These are phyloP conservation scores for Psilocybe subaeruginosa DNA, from an alignment of 768 basidiomycete species.

Conservation along the genomic window DNA sequence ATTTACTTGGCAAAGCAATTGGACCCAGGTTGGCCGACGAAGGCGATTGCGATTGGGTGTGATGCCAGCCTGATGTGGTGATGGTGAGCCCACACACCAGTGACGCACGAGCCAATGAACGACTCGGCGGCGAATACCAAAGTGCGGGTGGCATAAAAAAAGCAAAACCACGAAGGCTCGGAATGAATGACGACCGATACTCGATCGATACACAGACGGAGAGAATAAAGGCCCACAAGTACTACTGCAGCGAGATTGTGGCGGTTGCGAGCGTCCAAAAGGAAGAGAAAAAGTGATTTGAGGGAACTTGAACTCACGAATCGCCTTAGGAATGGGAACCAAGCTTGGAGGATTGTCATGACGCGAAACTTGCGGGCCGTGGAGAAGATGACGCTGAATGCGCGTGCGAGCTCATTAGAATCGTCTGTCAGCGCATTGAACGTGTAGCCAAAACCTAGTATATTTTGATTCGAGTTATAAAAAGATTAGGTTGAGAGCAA, in stretches of 20 bases:
- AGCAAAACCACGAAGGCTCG: too few relatives aligned
- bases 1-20: not conserved
- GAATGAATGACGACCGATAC: too few relatives aligned
- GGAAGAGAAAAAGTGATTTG: not conserved
- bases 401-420: conserved; percentile 55
- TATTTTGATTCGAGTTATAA: not conserved
- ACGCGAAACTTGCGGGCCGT: conserved; percentile 55
- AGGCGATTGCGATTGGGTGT: not conserved
- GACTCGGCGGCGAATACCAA: not conserved
- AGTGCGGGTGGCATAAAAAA: too few relatives aligned
- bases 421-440: conserved; percentile 33
- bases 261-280: too few relatives aligned
- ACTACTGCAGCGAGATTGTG: too few relatives aligned
- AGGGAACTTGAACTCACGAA: conserved; percentile 43
- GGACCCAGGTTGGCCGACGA: not conserved
- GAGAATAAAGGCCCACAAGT: too few relatives aligned
- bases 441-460: conserved; percentile 30
- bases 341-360: conserved; percentile 55
- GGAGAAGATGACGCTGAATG: conserved; percentile 56
- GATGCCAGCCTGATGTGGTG: too few relatives aligned
- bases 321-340: conserved; percentile 57
- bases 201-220: too few relatives aligned
- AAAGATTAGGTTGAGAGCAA: not conserved
- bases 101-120: not conserved
- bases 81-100: too few relatives aligned